A percentile compares a stretch with the other conserved stretches of the same genome.
These are phyloP conservation scores for Microdochium bolleyi DNA, from an alignment of 2,329 filamentous ascomycete species.

Conservation along the genomic window DNA sequence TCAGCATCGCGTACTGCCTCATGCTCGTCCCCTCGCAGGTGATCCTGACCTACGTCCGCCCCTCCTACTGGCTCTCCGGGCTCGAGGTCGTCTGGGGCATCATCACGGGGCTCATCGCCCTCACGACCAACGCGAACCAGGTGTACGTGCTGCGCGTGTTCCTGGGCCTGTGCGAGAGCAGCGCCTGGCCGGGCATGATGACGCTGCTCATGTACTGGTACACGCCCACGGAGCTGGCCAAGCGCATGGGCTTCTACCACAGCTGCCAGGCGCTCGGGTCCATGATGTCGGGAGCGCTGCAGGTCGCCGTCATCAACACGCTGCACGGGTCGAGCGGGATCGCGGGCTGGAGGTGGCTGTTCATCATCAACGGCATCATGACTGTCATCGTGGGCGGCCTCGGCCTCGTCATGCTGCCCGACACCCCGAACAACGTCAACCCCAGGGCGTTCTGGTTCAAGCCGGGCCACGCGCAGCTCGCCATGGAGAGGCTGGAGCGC, in stretches of 20 bases:
- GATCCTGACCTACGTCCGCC: constrained; percentile 26
- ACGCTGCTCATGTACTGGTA: constrained; percentile 35
- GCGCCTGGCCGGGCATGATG: constrained; percentile 34
- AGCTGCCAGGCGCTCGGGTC: constrained; percentile 41
- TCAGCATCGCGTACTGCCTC: constrained; percentile 24
- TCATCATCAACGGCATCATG: constrained; percentile 49
- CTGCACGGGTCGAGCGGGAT: constrained; percentile 38
- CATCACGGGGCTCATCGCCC: constrained; percentile 21
- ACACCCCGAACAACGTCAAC: constrained; percentile 29
- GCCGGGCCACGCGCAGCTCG: constrained; percentile 28
- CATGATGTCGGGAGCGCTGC: constrained; percentile 46
- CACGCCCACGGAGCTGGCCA: constrained; percentile 34
- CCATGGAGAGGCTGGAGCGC: constrained; percentile 32
- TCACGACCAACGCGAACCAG: constrained; percentile 21
- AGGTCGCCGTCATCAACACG: constrained; percentile 43
- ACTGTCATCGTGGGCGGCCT: constrained; percentile 41
- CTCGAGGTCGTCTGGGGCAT: constrained; percentile 24
- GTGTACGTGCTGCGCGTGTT: constrained; percentile 31
- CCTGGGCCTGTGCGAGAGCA: constrained; percentile 27
- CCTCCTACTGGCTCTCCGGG: constrained; percentile 23
- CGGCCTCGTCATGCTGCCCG: constrained; percentile 39
- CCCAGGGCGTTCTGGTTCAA: constrained; percentile 37
- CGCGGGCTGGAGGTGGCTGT: constrained; percentile 44
- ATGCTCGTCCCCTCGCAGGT: constrained; percentile 26
- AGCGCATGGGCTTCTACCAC: constrained; percentile 45